Evolutionary conservation across 1,284 basidiomycete genomes (phyloP).

Genomic region (Anthracocystis walkeri): DNA sequence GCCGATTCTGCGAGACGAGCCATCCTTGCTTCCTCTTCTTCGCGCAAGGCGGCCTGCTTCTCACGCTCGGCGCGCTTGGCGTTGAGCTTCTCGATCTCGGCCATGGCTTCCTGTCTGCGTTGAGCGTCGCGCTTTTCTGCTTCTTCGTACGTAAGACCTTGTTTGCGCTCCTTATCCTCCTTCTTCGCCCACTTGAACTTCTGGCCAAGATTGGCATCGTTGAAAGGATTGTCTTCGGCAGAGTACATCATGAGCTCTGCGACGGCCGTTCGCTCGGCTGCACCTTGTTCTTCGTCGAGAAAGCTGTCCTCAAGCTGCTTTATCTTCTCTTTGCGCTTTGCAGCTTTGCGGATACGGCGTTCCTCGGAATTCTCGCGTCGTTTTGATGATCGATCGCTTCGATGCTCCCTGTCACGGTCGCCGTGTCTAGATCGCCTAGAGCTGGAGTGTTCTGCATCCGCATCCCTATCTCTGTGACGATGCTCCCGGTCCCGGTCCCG

Average conservation of each 20-base stretch:
- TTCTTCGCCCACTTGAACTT: slow-evolving; percentile 99
- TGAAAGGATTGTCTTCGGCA: slow-evolving; percentile 94
- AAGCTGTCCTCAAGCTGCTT: slow-evolving; percentile 37
- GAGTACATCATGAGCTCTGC: slow-evolving; percentile 76
- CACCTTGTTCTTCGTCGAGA: slow-evolving; percentile 44
- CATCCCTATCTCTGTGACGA: slow-evolving; percentile 24
- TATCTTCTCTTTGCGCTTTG: slow-evolving; percentile 48
- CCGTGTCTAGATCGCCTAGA: slow-evolving; percentile 28
- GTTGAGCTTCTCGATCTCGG: slow-evolving; percentile 89
- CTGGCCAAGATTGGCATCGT: slow-evolving; percentile 91
- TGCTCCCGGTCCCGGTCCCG: slow-evolving; percentile 25
- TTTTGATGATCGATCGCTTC: slow-evolving; percentile 25
- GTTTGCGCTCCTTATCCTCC: slow-evolving; percentile 91
- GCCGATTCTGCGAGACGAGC: slow-evolving; percentile 89
- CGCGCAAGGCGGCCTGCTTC: slow-evolving; percentile 84
- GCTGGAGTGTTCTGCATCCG: slow-evolving; percentile 20
- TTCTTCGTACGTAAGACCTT: slow-evolving; percentile 84
- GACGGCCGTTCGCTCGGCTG: slow-evolving; percentile 55
- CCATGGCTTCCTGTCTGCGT: slow-evolving; percentile 85
- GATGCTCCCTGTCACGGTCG: slow-evolving; percentile 25
- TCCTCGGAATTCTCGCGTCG: slow-evolving; percentile 56
- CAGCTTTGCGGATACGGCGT: slow-evolving; percentile 57
- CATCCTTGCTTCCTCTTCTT: slow-evolving; percentile 91
- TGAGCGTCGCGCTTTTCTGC: slow-evolving; percentile 83
- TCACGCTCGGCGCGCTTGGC: slow-evolving; percentile 90